Evolutionary conservation across 495 filamentous ascomycete genomes (phyloP), one percentile per base, ranked within the genome.

Genomic region (Choiromyces venosus): DNA sequence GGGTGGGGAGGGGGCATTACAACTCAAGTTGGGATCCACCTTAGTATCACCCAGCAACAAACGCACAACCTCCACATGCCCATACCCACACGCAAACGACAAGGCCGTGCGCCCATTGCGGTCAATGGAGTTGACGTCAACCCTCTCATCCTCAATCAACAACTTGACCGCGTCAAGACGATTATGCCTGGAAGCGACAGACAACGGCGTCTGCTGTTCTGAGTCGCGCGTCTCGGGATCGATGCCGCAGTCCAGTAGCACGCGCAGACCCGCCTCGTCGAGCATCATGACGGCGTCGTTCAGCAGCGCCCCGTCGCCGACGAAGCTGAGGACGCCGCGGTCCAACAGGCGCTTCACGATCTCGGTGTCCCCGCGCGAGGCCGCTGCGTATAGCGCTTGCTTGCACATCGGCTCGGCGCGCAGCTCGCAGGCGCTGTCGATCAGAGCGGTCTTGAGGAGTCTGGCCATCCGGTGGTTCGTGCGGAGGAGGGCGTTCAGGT

Each of bases 401-500:
- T 29, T 56, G n/a, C 46, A 56, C 6, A 0, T 29, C 3, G 25
- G 9, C 9, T 0, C n/a, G 10, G 0, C 3, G 4, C 46, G 29
- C n/a, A n/a, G n/a, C 2, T 44, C 42, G 65, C 42, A 66, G 19
- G 33, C 37, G 12, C 25, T 33, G 19, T 42, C 25, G 25, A 75
- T 39, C 3, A 75, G 73, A 4, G n/a, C 25, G 1, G 37, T 18
- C 6, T 37, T 75, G 12, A 72, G 42, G 12, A 75, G 70, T 8
- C 4, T 21, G 4, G 69, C 37, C 14, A 72, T 36, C 64, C 71
- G 68, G 21, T 29, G 37, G 73, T 73, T 72, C n/a, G 65, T 44
- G 39, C 40, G 39, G 39, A 74, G 42, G 42, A 74, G 73, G 29
- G 73, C 25, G 29, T 56, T 39, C 37, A 74, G 29, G 65, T 74